A percentile compares a stretch with the other conserved stretches of the same genome.
These are phyloP conservation scores for Solanum rostratum DNA, from an alignment of 257 asterid species.

Conservation along the genomic window DNA sequence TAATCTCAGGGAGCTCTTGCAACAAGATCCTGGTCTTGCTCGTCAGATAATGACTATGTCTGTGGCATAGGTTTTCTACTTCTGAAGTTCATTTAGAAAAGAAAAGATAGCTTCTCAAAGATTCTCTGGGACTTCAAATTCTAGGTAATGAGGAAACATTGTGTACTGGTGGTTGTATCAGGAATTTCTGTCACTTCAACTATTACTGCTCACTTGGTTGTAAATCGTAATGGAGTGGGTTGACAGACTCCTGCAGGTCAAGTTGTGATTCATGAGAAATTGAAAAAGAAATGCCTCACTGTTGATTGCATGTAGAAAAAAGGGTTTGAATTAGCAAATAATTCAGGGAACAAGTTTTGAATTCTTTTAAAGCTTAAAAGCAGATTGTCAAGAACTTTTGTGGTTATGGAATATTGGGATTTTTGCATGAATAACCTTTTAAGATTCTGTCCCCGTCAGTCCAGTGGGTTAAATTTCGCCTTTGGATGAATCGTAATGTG, in stretches of 20 bases:
- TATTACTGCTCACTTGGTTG: background rate
- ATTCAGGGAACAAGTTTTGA: no score
- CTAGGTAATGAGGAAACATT: background rate
- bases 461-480: background rate
- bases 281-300: background rate
- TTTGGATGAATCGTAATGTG: background rate
- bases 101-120: background rate
- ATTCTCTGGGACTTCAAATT: background rate
- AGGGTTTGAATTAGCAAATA: background rate
- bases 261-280: background rate
- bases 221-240: background rate
- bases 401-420: no score
- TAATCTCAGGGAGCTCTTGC: conserved; percentile 76
- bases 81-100: background rate
- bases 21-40: conserved; percentile 87
- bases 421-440: background rate
- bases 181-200: background rate
- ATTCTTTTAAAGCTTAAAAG: no score
- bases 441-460: background rate
- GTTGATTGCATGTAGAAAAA: background rate
- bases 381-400: no score
- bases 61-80: conserved; percentile 11
- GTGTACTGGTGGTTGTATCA: background rate
- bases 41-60: conserved; percentile 95
- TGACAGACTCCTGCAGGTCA: background rate